Conservation (phyloP, 2,329 filamentous ascomycete species). For the Fusarium sulawesiense region DNA sequence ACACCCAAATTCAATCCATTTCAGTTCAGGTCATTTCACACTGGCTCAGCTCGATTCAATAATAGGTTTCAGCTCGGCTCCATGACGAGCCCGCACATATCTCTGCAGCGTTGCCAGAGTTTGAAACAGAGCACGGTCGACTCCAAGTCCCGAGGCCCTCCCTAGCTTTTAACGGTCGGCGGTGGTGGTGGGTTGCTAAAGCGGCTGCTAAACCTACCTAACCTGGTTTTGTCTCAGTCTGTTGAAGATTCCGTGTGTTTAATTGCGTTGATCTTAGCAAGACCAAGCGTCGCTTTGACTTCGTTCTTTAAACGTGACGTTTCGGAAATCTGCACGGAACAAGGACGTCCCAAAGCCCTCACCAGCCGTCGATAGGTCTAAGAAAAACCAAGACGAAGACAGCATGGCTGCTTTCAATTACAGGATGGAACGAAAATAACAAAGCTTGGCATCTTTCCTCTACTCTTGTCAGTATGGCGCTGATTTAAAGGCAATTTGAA, state of each 20-base stretch:
- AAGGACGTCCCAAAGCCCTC: slow-evolving; percentile 10
- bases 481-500: background rate
- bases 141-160: slow-evolving; percentile 15
- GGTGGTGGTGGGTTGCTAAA: slow-evolving; percentile 13
- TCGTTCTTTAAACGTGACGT: background rate
- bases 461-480: background rate
- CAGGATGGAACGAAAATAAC: slow-evolving; percentile 1
- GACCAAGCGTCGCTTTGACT: background rate
- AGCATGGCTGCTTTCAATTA: background rate
- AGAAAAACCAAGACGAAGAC: background rate
- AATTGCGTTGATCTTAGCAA: background rate
- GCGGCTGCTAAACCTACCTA: slow-evolving; percentile 20
- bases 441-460: slow-evolving; percentile 19
- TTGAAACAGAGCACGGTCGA: slow-evolving; percentile 29
- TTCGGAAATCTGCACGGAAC: slow-evolving; percentile 14
- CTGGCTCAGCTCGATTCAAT: background rate
- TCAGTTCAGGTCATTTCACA: background rate
- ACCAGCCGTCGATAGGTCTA: background rate
- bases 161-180: slow-evolving; percentile 5
- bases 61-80: background rate
- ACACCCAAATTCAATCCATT: slow-evolving; percentile 5
- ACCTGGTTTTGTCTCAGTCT: slow-evolving; percentile 9
- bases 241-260: background rate
- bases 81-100: background rate
- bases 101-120: slow-evolving; percentile 8